These are phyloP conservation scores for Basidiobolus meristosporus DNA, from an alignment of 371 early-diverging fungal species.

Conservation along the genomic window DNA sequence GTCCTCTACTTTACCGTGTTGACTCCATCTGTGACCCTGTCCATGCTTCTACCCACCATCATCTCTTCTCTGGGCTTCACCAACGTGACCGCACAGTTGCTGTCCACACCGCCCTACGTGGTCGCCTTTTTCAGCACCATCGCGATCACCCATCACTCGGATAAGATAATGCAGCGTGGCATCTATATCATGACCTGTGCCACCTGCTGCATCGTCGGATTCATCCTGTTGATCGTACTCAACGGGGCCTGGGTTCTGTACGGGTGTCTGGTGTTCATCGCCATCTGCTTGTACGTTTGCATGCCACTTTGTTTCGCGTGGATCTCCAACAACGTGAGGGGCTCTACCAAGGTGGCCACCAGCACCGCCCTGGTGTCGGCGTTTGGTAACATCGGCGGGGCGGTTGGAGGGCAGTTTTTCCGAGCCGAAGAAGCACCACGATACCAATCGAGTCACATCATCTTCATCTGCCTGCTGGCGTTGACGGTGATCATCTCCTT, in stretches of 20 bases:
- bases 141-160: not conserved
- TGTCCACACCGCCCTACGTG: not conserved
- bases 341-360: conserved; percentile 39
- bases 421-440: not conserved
- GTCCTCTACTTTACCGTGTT: too few species aligned
- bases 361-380: conserved; percentile 32
- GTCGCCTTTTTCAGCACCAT: not conserved
- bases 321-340: conserved; percentile 37
- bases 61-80: not conserved
- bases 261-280: too few species aligned
- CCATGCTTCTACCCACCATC: too few species aligned
- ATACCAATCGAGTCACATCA: not conserved
- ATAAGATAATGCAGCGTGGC: not conserved
- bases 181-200: not conserved
- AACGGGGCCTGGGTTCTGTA: too few species aligned
- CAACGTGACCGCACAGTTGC: not conserved
- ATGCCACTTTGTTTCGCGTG: conserved; percentile 34
- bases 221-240: conserved; percentile 8
- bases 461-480: not conserved
- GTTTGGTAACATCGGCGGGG: conserved; percentile 42
- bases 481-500: too few species aligned
- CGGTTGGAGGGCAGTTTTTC: conserved; percentile 1
- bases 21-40: too few species aligned
- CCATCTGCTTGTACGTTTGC: conserved; percentile 7
- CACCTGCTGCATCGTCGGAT: not conserved